Evolutionary conservation across 2,329 filamentous ascomycete genomes (phyloP), one percentile per base, ranked within the genome.

Genomic region (Phialophora macrospora): DNA sequence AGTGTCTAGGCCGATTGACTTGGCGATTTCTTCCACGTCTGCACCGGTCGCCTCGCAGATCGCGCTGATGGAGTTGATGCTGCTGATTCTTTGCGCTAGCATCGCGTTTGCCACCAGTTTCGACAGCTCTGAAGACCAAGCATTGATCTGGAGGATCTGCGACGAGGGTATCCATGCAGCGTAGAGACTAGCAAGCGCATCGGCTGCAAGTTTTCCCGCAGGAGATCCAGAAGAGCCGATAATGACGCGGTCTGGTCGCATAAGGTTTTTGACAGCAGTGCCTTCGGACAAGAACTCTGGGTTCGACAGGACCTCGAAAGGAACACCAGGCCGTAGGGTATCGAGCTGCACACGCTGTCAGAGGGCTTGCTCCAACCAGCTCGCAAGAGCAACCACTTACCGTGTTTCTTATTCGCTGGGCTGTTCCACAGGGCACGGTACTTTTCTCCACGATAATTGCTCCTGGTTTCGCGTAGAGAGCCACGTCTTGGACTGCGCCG

Each of bases 391-490:
- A 12, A 48, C 30, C 55, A 75, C 82, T 77, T 78, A 92, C 87
- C 70, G 88, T 91, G 70, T 88, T 84, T 71, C 85, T 83, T 46
- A 93, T 87, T 34, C 87, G 84, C 71, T 91, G 84, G 1, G 90
- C 89, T 4, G 90, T 93, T 67, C 88, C 82, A 75, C 89, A 91
- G 2, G 91, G 91, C 28, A 93, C 91, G 0, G 91, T 94, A 63
- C 87, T 90, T 80, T 93, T 94, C 80, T 93, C 90, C 22, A 93
- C 90, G 58, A 94, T 86, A 62, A 93, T 90, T 62, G 89, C 86
- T 55, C 88, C 88, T 20, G 83, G 80, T 32, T 84, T 86, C 2
- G 90, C 88, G 67, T 88, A 81, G 69, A 85, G 80, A 9, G 90
- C 90, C 38, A 93, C 88, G 62, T 86, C 85, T 58, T 84, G 82